Evolutionary conservation across 768 basidiomycete species (phyloP), one percentile per base, ranked within the genome.

Genomic region (Sistotremastrum suecicum): DNA sequence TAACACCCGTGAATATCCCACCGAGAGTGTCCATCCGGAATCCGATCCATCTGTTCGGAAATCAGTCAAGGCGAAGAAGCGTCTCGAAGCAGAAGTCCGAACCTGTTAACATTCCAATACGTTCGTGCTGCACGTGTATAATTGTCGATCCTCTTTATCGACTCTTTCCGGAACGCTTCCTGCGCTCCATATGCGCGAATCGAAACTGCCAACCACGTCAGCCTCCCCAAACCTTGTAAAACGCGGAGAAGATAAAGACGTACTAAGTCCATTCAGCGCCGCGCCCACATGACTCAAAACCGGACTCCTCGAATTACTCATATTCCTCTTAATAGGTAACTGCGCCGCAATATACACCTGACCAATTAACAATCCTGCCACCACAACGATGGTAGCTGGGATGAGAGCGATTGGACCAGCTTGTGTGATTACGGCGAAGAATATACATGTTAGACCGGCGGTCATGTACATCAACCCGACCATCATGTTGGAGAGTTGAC

Each of bases 21-120:
- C 66, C 66, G 11, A 68, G 53, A 43, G 60, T 52, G 48, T 68
- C 67, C 35, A 67, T 58, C n/a, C 67, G 58, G 45, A 65, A 51
- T 36, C 52, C 55, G 5, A 48, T 44, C 47, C 47, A 48, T 29
- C 47, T 33, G 30, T 5, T 34, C 7, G 12, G 11, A 39, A 57
- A 48, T 59, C 58, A 58, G 29, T 53, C 42, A 37, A 43, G 34
- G 41, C 28, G 33, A 3, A 12, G 9, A 41, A 41, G 3, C 20
- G 35, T 28, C 20, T 6, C 12, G 6, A 20, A 42, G 20, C 32
- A 12, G 6, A 10, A 12, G n/a, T 6, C 33, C 45, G 20, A n/a
- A 54, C 41, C 55, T 45, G 41, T 58, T 58, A 5, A 56, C 39
- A 42, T 58, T 54, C 38, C 66, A 66, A 55, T 56, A 58, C 1